Percentiles rank a stretch among this genome's conserved stretches.
Evolutionary conservation across 768 basidiomycete species (phyloP).

Genomic region (Lyophyllum semitale): DNA sequence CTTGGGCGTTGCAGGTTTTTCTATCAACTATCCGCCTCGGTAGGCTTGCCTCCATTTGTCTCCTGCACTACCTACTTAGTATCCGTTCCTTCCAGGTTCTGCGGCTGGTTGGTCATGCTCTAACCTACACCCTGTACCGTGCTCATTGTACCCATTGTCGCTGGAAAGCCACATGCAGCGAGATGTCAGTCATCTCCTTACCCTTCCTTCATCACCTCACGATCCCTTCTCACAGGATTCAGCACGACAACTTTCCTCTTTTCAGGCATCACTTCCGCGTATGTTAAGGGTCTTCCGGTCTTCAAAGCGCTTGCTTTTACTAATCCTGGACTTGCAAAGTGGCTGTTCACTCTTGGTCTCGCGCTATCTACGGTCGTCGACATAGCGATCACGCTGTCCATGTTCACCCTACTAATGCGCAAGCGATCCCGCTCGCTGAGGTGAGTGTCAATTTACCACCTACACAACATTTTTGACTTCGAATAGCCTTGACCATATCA

Average conservation of each 20-base stretch:
- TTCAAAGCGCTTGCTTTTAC: no score
- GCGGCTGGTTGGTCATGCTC: no score
- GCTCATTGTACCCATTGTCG: neutral
- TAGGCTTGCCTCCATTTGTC: neutral
- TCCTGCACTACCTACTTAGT: neutral
- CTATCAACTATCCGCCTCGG: neutral
- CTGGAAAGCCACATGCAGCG: neutral
- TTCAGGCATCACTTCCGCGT: no score
- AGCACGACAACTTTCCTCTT: no score
- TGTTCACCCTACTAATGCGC: slow-evolving; percentile 35
- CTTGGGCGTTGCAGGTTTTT: neutral
- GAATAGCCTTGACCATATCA: slow-evolving; percentile 2
- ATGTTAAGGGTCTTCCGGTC: no score
- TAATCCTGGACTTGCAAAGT: slow-evolving; percentile 25
- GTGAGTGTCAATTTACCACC: slow-evolving; percentile 19
- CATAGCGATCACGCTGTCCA: slow-evolving; percentile 35
- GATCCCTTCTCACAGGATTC: no score
- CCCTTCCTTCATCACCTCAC: neutral
- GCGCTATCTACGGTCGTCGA: slow-evolving; percentile 42
- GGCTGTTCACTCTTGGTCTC: slow-evolving; percentile 46
- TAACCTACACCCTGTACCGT: no score
- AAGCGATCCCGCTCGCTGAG: slow-evolving; percentile 30
- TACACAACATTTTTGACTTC: neutral
- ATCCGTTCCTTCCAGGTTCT: no score
- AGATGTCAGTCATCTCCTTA: neutral